These are phyloP conservation scores for Auricularia sp. DNA, from an alignment of 768 basidiomycete species.

Conservation along the genomic window DNA sequence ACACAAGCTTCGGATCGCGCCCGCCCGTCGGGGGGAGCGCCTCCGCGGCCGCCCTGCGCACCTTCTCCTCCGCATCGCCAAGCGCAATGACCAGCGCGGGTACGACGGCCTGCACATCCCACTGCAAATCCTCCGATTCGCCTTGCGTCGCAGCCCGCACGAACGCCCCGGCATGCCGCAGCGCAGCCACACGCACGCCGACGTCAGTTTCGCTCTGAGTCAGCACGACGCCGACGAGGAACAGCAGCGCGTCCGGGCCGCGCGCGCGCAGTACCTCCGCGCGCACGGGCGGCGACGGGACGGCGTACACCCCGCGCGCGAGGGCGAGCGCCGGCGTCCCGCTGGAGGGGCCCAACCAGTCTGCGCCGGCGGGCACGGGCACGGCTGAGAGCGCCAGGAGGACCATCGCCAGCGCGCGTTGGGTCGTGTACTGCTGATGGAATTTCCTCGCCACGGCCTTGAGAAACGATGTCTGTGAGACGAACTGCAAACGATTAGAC, in stretches of 20 bases:
- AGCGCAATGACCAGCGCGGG: conserved; percentile 59
- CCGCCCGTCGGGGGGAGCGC: conserved; percentile 40
- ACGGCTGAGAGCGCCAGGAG: conserved; percentile 48
- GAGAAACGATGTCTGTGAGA: conserved; percentile 34
- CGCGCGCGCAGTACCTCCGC: conserved; percentile 57
- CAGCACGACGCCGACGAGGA: conserved; percentile 63
- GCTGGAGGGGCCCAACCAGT: conserved; percentile 37
- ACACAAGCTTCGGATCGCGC: conserved; percentile 42
- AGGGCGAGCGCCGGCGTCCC: conserved; percentile 41
- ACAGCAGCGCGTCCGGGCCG: conserved; percentile 60
- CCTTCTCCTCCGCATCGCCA: conserved; percentile 30
- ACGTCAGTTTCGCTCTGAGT: conserved; percentile 15
- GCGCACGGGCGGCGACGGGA: conserved; percentile 46
- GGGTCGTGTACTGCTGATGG: conserved; percentile 24
- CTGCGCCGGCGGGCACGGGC: conserved; percentile 40
- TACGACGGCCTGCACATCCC: conserved; percentile 72
- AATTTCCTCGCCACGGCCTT: conserved; percentile 49
- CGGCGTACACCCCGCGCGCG: conserved; percentile 53
- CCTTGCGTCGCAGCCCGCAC: conserved; percentile 56
- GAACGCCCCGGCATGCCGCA: conserved; percentile 73
- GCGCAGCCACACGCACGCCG: conserved; percentile 39
- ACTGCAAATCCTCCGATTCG: conserved; percentile 29
- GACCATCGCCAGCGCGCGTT: conserved; percentile 23
- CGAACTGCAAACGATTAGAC: too few relatives aligned
- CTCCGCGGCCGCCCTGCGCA: conserved; percentile 44